Base-by-base conservation (phyloP, 208 protist species). In the Phytomonas serpens region DNA sequence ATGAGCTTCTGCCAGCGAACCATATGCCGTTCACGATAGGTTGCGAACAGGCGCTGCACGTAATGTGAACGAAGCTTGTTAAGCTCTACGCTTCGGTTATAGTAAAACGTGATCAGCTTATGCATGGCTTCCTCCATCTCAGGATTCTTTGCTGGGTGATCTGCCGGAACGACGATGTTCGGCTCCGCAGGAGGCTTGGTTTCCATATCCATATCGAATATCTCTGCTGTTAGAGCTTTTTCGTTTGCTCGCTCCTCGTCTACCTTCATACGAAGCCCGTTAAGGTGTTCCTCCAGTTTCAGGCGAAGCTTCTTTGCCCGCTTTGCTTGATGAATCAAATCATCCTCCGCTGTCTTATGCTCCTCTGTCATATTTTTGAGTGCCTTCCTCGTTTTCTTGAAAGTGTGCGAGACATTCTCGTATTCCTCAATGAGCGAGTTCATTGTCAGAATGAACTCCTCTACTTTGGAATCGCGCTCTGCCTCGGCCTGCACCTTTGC, bases 341-440 rank as follows among this genome's bases (percentile, higher is more conserved):
- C 83, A 67, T 89, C 87, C 13, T 83, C 67, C 65, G 78, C 77
- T 31, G 52, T 81, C 42, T 89, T 77, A 27, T 82, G 71, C 78
- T 93, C 79, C 71, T 92, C 85, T 5, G 33, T 71, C 36, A 84
- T 29, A 63, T 81, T 81, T 75, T 94, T 97, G 67, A 69, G 62
- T n/a, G 62, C 67, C 78, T 93, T 92, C 76, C 94, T 97, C 47
- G 81, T 81, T 57, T 86, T 82, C 80, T 95, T 94, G 6, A 71
- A 78, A 11, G 47, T 69, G 38, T 62, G 69, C 2, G 83, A 79
- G 23, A 92, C 74, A 33, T 71, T 14, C 74, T 94, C 88, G 78
- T 93, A 94, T 74, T 97, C 89, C 37, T 94, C 85, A 61, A 94
- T 95, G 68, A 90, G 76, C 0, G 40, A 34, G 77, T 97, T 93